Conservation (phyloP, 495 filamentous ascomycete species). For the Aspergillus sclerotioniger region DNA sequence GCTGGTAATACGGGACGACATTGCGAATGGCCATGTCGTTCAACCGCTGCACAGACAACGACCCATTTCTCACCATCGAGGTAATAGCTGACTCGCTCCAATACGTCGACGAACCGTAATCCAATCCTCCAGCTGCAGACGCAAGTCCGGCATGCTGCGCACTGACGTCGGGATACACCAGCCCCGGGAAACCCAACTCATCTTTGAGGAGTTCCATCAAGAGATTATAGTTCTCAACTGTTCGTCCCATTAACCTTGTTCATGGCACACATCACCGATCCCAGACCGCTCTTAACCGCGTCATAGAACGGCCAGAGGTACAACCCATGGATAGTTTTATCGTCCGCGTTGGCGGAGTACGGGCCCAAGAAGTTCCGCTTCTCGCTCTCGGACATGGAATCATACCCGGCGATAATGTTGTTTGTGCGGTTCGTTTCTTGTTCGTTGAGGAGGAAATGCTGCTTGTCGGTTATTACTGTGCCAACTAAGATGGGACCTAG, state of each 20-base stretch:
- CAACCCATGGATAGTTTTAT: neutral
- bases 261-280: conserved; percentile 57
- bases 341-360: neutral
- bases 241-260: conserved; percentile 60
- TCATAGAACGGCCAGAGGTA: neutral
- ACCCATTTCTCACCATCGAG: conserved; percentile 38
- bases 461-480: no score
- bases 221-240: conserved; percentile 56
- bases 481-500: no score
- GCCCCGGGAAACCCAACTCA: conserved; percentile 54
- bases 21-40: conserved; percentile 58
- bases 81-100: conserved; percentile 19
- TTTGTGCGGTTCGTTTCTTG: no score
- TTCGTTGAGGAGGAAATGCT: no score
- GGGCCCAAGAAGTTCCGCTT: no score
- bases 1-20: conserved; percentile 48
- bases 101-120: conserved; percentile 17
- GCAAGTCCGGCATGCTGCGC: conserved; percentile 49
- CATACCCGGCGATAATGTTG: no score
- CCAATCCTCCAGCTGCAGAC: conserved; percentile 14
- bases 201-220: conserved; percentile 54
- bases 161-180: conserved; percentile 50
- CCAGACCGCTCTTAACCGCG: neutral
- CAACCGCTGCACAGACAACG: conserved; percentile 42
- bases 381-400: no score